These are phyloP conservation scores for Mycena galericulata DNA, from an alignment of 768 basidiomycete genomes.

Conservation along the genomic window DNA sequence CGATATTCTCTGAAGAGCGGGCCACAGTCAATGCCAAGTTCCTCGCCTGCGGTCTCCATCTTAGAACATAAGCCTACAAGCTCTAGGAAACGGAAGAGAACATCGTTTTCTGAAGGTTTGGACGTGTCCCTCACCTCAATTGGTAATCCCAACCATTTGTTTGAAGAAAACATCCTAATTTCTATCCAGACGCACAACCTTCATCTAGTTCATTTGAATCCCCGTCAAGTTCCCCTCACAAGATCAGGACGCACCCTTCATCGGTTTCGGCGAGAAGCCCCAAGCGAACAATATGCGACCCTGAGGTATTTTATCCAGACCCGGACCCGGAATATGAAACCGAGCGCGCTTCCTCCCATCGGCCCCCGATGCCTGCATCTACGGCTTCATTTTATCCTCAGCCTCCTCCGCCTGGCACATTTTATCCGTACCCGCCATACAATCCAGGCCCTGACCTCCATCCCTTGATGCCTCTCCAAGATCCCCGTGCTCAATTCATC, in stretches of 20 bases:
- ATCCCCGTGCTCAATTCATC: constrained; percentile 56
- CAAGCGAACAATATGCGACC: neutral
- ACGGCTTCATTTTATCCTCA: constrained; percentile 27
- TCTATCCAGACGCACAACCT: neutral
- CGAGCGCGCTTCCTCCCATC: neutral
- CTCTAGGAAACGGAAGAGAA: constrained; percentile 25
- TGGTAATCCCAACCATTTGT: neutral
- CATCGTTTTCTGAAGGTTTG: constrained; percentile 19
- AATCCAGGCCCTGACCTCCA: constrained; percentile 36
- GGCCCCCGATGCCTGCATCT: neutral
- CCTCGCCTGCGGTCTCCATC: neutral
- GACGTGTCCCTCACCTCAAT: neutral
- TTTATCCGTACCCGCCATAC: constrained; percentile 40
- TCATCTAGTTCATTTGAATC: neutral
- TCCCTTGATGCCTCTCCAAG: constrained; percentile 47
- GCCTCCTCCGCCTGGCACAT: neutral
- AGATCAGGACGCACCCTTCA: constrained; percentile 2
- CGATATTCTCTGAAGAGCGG: neutral
- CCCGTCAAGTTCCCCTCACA: neutral
- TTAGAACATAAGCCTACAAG: neutral
- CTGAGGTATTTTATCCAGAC: constrained; percentile 5
- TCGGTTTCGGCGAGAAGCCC: constrained; percentile 16
- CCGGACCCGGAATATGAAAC: constrained; percentile 2
- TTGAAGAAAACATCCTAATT: neutral
- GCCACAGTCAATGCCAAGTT: neutral